Evolutionary conservation across 495 filamentous ascomycete species (phyloP).

Genomic region (Letharia columbiana): DNA sequence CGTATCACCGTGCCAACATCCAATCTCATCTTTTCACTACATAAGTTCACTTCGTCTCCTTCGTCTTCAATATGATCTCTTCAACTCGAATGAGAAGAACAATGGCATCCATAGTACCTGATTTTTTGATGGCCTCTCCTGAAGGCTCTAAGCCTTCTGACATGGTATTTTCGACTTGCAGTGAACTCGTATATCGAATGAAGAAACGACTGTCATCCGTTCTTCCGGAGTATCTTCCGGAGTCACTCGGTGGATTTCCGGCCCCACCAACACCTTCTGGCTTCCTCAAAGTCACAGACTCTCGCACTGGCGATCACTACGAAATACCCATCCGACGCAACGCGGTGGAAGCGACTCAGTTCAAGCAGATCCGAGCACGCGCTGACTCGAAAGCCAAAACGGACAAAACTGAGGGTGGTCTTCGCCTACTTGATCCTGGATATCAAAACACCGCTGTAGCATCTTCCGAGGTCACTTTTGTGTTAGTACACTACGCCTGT

Average conservation of each 20-base stretch:
- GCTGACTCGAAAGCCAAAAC: neutral
- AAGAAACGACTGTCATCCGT: neutral
- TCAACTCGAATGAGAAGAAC: neutral
- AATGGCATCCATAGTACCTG: neutral
- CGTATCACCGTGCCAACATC: neutral
- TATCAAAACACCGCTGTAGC: slow-evolving; percentile 42
- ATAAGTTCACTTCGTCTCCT: neutral
- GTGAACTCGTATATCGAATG: neutral
- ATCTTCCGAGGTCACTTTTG: slow-evolving; percentile 37
- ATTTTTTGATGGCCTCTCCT: neutral
- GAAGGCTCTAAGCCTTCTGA: neutral
- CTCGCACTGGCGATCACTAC: slow-evolving; percentile 10
- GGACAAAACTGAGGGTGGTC: slow-evolving; percentile 21
- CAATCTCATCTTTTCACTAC: neutral
- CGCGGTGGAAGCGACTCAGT: slow-evolving; percentile 9
- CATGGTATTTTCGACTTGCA: neutral
- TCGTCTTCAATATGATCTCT: neutral
- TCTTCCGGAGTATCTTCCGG: neutral
- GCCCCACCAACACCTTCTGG: neutral
- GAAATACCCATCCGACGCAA: slow-evolving; percentile 14
- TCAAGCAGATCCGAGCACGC: neutral
- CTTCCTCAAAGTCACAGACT: slow-evolving; percentile 3
- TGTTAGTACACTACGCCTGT: slow-evolving; percentile 14
- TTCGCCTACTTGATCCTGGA: slow-evolving; percentile 39
- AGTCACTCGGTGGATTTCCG: neutral